Evolutionary conservation across 306 rosid genomes (phyloP).

Genomic region (Alnus glutinosa): DNA sequence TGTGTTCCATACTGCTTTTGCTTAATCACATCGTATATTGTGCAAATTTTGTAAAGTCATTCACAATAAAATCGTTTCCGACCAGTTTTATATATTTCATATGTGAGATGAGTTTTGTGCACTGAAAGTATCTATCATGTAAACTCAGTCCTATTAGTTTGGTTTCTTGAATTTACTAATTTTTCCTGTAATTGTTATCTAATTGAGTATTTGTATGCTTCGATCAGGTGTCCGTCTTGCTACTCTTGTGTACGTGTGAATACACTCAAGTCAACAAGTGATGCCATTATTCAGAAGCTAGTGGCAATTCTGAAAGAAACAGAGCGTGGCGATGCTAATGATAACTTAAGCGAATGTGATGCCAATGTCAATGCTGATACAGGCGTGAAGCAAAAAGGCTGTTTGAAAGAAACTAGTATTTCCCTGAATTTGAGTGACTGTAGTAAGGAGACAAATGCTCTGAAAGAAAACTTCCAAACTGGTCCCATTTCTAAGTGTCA

Average conservation of each 20-base stretch:
- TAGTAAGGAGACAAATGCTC: slow-evolving; percentile 24
- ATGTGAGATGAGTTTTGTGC: neutral
- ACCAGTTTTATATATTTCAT: neutral
- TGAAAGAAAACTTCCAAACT: slow-evolving; percentile 31
- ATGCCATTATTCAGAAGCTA: slow-evolving; percentile 60
- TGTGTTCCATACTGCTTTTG: no score
- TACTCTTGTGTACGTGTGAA: slow-evolving; percentile 91
- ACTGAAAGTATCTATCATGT: neutral
- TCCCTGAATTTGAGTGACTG: slow-evolving; percentile 8
- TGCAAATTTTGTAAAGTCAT: neutral
- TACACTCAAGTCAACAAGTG: slow-evolving; percentile 58
- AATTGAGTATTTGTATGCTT: neutral
- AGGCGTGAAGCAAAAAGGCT: slow-evolving; percentile 8
- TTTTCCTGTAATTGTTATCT: neutral
- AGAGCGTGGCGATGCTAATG: slow-evolving; percentile 12
- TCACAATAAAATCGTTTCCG: neutral
- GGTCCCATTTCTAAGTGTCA: slow-evolving; percentile 58
- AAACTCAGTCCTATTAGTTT: neutral
- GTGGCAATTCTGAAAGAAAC: slow-evolving; percentile 33
- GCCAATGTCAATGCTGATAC: slow-evolving; percentile 18
- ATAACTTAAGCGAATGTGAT: slow-evolving; percentile 6
- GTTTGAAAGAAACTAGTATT: neutral
- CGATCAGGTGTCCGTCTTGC: slow-evolving; percentile 73
- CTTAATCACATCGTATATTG: neutral
- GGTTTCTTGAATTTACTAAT: slow-evolving; percentile 7